These are phyloP conservation scores for Trichoderma arundinaceum DNA, from an alignment of 2,329 filamentous ascomycete species.

Conservation along the genomic window DNA sequence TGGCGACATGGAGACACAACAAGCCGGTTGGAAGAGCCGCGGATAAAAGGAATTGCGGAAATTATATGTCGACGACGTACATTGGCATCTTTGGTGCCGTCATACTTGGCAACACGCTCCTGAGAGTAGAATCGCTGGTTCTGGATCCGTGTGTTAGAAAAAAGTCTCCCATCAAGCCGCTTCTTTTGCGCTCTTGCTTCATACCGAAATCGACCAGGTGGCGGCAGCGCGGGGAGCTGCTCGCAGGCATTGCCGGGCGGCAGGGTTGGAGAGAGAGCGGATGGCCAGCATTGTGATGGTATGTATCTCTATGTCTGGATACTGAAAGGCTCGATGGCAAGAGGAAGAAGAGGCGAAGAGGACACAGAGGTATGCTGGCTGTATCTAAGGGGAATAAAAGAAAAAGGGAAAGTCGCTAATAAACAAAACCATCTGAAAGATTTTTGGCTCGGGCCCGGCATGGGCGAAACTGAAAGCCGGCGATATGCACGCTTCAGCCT, in stretches of 20 bases:
- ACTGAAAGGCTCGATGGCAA: slow-evolving; percentile 25
- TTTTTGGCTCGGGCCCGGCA: slow-evolving; percentile 34
- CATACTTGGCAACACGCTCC: slow-evolving; percentile 88
- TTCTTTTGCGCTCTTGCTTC: slow-evolving; percentile 27
- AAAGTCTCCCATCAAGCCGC: neutral
- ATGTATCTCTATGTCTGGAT: slow-evolving; percentile 30
- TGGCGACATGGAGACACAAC: slow-evolving; percentile 34
- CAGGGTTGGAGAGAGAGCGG: slow-evolving; percentile 76
- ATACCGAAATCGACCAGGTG: slow-evolving; percentile 47
- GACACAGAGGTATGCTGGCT: slow-evolving; percentile 32
- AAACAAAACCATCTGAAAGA: slow-evolving; percentile 19
- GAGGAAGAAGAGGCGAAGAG: slow-evolving; percentile 35
- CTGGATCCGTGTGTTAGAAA: slow-evolving; percentile 41
- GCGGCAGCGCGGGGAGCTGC: slow-evolving; percentile 63
- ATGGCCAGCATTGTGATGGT: slow-evolving; percentile 77
- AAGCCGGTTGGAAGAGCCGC: slow-evolving; percentile 31
- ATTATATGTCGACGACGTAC: slow-evolving; percentile 59
- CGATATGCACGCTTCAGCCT: slow-evolving; percentile 31
- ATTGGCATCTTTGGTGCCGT: slow-evolving; percentile 85
- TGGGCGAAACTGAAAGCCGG: slow-evolving; percentile 34
- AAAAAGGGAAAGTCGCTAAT: slow-evolving; percentile 32
- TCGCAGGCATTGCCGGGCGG: slow-evolving; percentile 79
- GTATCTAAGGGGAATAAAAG: slow-evolving; percentile 32
- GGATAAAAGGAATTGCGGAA: slow-evolving; percentile 32
- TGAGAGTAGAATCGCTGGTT: slow-evolving; percentile 68